phyloP scores from a whole-genome alignment of 2,329 filamentous ascomycete genomes.

The Geosmithia putterillii region DNA sequence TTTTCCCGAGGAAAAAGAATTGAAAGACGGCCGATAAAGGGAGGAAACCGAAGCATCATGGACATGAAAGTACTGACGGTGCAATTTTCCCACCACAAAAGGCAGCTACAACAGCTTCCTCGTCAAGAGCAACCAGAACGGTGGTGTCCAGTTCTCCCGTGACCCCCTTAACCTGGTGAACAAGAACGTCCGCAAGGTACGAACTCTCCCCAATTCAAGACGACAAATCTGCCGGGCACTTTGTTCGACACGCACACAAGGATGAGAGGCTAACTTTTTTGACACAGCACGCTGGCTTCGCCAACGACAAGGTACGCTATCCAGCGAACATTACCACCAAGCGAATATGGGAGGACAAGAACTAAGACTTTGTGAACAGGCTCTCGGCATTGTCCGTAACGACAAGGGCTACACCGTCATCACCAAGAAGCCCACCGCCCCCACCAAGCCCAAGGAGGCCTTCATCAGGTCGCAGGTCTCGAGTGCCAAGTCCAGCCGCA shows the following conservation, averaged over 20 bases:
- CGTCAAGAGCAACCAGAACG: constrained; percentile 73
- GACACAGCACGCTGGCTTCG: constrained; percentile 73
- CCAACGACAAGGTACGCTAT: constrained; percentile 73
- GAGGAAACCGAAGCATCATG: neutral
- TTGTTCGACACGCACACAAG: neutral
- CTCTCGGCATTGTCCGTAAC: constrained; percentile 64
- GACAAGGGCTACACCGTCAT: constrained; percentile 70
- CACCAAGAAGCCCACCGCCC: constrained; percentile 69
- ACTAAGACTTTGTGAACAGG: constrained; percentile 34
- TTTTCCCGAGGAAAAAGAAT: neutral
- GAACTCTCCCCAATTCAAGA: constrained; percentile 7
- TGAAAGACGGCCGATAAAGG: neutral
- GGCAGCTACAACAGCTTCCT: constrained; percentile 83
- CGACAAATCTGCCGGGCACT: neutral
- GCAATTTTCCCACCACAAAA: constrained; percentile 23
- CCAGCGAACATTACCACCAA: constrained; percentile 1
- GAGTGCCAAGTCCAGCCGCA: constrained; percentile 63
- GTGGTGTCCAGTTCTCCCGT: constrained; percentile 81
- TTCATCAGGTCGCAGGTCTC: constrained; percentile 56
- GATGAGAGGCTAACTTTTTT: constrained; percentile 18
- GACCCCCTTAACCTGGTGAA: constrained; percentile 91
- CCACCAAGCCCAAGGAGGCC: constrained; percentile 61
- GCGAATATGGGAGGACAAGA: neutral
- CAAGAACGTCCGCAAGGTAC: constrained; percentile 82
- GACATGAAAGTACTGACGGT: neutral